These are phyloP conservation scores for Polytrichum formosum DNA, from an alignment of 225 moss, liverwort and hornwort species.

Conservation along the genomic window DNA sequence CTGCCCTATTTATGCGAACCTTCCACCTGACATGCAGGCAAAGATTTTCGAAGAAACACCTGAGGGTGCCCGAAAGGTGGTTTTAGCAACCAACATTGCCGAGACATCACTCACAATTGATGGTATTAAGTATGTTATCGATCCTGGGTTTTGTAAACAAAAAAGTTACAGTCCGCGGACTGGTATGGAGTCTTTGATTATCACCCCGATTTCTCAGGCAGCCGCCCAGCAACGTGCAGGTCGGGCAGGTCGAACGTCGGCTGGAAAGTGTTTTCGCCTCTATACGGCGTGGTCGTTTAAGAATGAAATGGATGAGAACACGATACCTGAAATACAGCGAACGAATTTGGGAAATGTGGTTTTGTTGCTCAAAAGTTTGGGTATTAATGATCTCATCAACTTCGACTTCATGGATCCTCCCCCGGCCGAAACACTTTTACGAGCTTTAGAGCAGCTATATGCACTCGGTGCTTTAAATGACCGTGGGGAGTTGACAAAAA, in stretches of 20 bases:
- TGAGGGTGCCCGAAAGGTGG: slow-evolving; percentile 78
- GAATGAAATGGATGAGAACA: slow-evolving; percentile 68
- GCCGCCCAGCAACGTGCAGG: slow-evolving; percentile 90
- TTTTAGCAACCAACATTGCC: slow-evolving; percentile 64
- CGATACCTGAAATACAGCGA: slow-evolving; percentile 68
- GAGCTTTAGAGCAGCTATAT: slow-evolving; percentile 89
- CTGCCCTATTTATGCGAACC: slow-evolving; percentile 92
- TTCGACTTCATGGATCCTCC: slow-evolving; percentile 80
- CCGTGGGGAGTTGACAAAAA: slow-evolving; percentile 81
- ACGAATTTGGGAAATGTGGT: slow-evolving; percentile 96
- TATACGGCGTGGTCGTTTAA: slow-evolving; percentile 68
- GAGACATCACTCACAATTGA: slow-evolving; percentile 69
- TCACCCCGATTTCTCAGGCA: slow-evolving; percentile 95
- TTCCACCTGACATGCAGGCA: slow-evolving; percentile 94
- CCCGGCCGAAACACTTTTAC: slow-evolving; percentile 79
- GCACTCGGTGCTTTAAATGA: slow-evolving; percentile 92
- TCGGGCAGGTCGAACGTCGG: slow-evolving; percentile 77
- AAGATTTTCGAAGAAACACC: slow-evolving; percentile 95
- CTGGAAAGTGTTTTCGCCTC: slow-evolving; percentile 61
- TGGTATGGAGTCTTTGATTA: slow-evolving; percentile 85
- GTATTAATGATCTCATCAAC: slow-evolving; percentile 83
- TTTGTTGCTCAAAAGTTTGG: slow-evolving; percentile 85
- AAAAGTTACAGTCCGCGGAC: slow-evolving; percentile 67
- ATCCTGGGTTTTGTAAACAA: slow-evolving; percentile 65
- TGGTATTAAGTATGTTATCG: slow-evolving; percentile 70